Percentiles rank a stretch among this genome's conserved stretches.
phyloP scores from a whole-genome alignment of 257 asterid genomes.

The Dorcoceras hygrometricum region DNA sequence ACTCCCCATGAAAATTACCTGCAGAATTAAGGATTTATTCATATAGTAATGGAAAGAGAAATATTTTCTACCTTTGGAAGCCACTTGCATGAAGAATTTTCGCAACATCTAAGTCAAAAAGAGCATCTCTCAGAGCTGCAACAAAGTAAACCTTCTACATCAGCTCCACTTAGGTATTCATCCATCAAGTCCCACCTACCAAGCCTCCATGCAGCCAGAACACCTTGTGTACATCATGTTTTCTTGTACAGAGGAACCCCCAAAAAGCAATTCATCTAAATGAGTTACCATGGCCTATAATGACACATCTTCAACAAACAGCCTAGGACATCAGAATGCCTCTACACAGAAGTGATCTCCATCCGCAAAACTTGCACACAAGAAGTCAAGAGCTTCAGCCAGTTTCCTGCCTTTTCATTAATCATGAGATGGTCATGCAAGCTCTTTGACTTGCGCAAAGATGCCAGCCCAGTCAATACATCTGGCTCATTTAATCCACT shows the following conservation, averaged over 20 bases:
- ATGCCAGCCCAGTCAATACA: constrained; percentile 92
- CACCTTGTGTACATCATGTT: constrained; percentile 98
- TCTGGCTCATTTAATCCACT: constrained; percentile 94
- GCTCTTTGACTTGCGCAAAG: constrained; percentile 77
- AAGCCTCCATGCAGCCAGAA: constrained; percentile 99
- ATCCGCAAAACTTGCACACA: constrained; percentile 96
- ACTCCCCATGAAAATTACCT: constrained; percentile 90
- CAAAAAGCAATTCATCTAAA: constrained; percentile 83
- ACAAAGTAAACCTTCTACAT: constrained; percentile 76
- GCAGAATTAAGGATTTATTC: constrained; percentile 22
- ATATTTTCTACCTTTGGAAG: constrained; percentile 6
- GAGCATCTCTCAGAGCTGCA: constrained; percentile 96
- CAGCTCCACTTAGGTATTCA: constrained; percentile 81
- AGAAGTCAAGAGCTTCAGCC: constrained; percentile 94
- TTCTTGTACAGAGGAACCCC: constrained; percentile 72
- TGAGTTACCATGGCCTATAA: constrained; percentile 93
- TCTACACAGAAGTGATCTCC: constrained; percentile 78
- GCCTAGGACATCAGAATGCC: constrained; percentile 94
- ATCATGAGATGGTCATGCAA: constrained; percentile 85
- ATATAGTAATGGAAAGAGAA: constrained; percentile 6
- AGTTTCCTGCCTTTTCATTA: constrained; percentile 88
- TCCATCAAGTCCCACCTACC: constrained; percentile 99
- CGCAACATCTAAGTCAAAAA: constrained; percentile 90
- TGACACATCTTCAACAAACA: constrained; percentile 92
- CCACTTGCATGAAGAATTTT: constrained; percentile 77